Evolutionary conservation across 2,329 filamentous ascomycete genomes (phyloP).

Genomic region (Fusarium newnesense): DNA sequence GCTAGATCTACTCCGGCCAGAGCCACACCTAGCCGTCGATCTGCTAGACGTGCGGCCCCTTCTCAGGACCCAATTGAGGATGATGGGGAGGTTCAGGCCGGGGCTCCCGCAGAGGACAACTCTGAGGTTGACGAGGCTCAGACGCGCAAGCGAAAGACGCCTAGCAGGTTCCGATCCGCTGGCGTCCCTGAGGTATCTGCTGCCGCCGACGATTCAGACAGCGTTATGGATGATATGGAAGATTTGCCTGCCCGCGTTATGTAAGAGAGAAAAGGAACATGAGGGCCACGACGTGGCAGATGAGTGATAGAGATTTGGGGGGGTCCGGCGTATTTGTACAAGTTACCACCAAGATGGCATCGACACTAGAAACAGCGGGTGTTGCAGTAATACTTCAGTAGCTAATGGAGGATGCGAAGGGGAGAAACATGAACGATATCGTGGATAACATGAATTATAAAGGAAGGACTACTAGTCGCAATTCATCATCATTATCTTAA

Average conservation of each 20-base stretch:
- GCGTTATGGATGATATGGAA: conserved; percentile 57
- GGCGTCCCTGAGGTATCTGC: conserved; percentile 14
- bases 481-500: neutral
- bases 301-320: conserved; percentile 2
- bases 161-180: conserved; percentile 44
- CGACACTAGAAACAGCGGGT: conserved; percentile 13
- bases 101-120: conserved; percentile 29
- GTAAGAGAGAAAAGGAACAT: conserved; percentile 1
- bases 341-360: conserved; percentile 14
- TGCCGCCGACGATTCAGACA: conserved; percentile 44
- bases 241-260: conserved; percentile 52
- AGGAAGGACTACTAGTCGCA: neutral
- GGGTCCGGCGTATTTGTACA: conserved; percentile 16
- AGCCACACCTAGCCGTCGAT: conserved; percentile 35
- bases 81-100: conserved; percentile 23
- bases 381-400: conserved; percentile 14
- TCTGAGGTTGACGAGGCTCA: conserved; percentile 44
- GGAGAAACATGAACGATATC: neutral
- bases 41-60: conserved; percentile 38
- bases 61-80: conserved; percentile 49
- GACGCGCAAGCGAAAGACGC: conserved; percentile 43
- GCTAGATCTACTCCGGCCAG: conserved; percentile 42
- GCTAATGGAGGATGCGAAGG: neutral
- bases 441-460: conserved; percentile 6
- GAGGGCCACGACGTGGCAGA: neutral